Conservation (phyloP, 2,329 filamentous ascomycete genomes). For the Paraconiothyrium sp. region DNA sequence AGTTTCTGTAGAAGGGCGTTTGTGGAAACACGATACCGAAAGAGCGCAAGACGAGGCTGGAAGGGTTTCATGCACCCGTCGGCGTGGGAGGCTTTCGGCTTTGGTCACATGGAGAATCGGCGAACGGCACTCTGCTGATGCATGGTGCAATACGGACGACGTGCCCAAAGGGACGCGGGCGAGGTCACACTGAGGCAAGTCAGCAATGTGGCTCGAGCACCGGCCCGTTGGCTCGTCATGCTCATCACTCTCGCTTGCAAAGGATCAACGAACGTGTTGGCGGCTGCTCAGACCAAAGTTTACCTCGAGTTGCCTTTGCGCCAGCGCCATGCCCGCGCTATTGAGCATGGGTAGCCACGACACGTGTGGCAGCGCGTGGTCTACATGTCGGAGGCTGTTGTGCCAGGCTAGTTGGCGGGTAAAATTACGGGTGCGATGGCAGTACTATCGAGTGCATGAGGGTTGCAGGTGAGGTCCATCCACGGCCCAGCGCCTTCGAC, state of each 20-base stretch:
- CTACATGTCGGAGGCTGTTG: conserved; percentile 17
- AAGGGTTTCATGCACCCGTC: conserved; percentile 39
- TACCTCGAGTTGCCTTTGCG: conserved; percentile 4
- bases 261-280: conserved; percentile 15
- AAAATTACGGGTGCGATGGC: conserved; percentile 37
- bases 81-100: conserved; percentile 17
- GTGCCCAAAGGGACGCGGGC: conserved; percentile 10
- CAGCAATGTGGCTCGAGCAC: conserved; percentile 22
- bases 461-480: conserved; percentile 33
- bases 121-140: conserved; percentile 18
- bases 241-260: conserved; percentile 20
- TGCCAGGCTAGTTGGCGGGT: conserved; percentile 4
- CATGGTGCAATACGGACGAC: conserved; percentile 13
- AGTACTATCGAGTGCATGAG: conserved; percentile 40
- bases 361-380: conserved; percentile 25
- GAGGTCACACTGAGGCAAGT: conserved; percentile 20
- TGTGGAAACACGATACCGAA: conserved; percentile 39
- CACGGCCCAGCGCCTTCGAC: conserved; percentile 24
- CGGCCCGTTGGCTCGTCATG: conserved; percentile 21
- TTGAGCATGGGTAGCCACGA: conserved; percentile 10
- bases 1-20: conserved; percentile 32
- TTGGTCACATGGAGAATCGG: conserved; percentile 9
- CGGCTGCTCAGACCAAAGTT: conserved; percentile 26
- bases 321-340: conserved; percentile 15
- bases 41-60: conserved; percentile 33